Evolutionary conservation across 345 rosid species (phyloP), one percentile per base, ranked within the genome.

Genomic region (Eucalyptus marginata): DNA sequence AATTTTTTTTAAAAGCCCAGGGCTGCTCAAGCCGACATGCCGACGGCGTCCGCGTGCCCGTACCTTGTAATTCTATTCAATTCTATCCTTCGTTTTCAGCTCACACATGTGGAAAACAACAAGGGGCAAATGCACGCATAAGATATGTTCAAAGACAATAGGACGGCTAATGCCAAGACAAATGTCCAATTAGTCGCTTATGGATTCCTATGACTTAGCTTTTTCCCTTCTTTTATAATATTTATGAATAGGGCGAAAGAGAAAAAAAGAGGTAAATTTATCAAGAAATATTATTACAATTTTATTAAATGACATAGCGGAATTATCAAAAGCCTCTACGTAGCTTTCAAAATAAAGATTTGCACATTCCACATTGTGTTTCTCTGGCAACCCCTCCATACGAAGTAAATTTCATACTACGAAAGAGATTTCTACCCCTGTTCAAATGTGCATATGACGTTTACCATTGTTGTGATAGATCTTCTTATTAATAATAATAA

Each of bases 271-370:
- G 12, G 2, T 10, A 17, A 71, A 76, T 40, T 10, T 76, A 40
- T 20, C 0, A 0, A 40, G 5, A 36, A 10, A 76, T 40, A 13
- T 76, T 20, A 11, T 2, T 10, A 20, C 25, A 4, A 20, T 40
- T 76, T 76, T 33, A 76, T 40, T 76, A 76, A 24, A 22, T 76
- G 27, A 76, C 43, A 76, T 22, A 7, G 0, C 0, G 27, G 29
- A 76, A 40, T 10, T 40, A 22, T 2, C 15, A 40, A 10, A 40
- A 25, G 13, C 27, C 2, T 6, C 24, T 52, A 22, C 27, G 1
- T 40, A 40, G 47, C 10, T 36, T 36, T 36, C 15, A 3, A 40
- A 76, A 71, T 2, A n/a, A 40, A 20, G 15, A 36, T 36, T 71
- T 24, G 27, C 6, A 13, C 46, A 10, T 18, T 40, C 12, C 81